Evolutionary conservation across 352 stramenopile genomes (phyloP).

Genomic region (Stramenopiles sp.): DNA sequence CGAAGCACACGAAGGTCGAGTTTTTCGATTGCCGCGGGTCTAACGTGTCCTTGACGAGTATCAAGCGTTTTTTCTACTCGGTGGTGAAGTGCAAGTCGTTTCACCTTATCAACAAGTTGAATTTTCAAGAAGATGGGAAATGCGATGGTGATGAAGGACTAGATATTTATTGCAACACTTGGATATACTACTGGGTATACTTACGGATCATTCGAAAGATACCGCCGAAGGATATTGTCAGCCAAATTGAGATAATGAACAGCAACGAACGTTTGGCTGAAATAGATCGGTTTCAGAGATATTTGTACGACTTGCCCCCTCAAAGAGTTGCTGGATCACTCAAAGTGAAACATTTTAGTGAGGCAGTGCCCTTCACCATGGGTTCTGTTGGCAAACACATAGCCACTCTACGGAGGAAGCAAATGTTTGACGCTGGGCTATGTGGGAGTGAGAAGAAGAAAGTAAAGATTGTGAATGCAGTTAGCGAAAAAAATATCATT

Average conservation of each 20-base stretch:
- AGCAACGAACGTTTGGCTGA: neutral
- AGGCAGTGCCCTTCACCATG: neutral
- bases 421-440: neutral
- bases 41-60: neutral
- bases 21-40: neutral
- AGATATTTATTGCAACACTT: neutral
- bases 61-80: neutral
- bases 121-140: neutral
- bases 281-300: neutral
- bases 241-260: neutral
- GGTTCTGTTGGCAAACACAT: neutral
- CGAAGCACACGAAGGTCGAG: neutral
- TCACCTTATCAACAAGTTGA: neutral
- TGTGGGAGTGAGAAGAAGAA: neutral
- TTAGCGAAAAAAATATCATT: neutral
- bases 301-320: neutral
- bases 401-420: neutral
- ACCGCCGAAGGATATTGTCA: neutral
- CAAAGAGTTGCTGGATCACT: neutral
- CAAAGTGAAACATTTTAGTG: neutral
- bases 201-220: neutral
- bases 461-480: neutral
- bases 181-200: neutral
- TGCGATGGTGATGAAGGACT: neutral
- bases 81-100: neutral